Evolutionary conservation across 164 flowering plant genomes (phyloP).

Genomic region (Houttuynia cordata): DNA sequence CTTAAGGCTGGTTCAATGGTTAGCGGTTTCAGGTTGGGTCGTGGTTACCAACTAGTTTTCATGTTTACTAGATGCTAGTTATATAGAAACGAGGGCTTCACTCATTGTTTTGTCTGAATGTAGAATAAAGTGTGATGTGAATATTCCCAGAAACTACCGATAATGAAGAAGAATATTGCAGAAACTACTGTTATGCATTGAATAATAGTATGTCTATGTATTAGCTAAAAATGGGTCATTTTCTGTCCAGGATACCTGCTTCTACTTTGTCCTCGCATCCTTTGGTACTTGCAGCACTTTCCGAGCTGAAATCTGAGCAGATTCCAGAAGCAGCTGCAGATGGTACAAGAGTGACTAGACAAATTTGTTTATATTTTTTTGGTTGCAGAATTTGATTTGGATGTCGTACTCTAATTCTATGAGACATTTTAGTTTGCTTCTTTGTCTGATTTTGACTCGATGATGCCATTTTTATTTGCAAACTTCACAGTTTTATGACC

Average conservation of each 20-base stretch:
- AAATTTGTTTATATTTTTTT: too few relatives aligned
- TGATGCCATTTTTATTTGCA: not conserved
- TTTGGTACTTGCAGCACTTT: constrained; percentile 75
- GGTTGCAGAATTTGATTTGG: not conserved
- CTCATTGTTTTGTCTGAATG: too few relatives aligned
- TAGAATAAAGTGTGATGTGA: too few relatives aligned
- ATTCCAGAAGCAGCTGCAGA: constrained; percentile 90
- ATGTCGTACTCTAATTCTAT: not conserved
- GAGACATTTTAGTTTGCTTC: not conserved
- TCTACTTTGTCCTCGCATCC: constrained; percentile 80
- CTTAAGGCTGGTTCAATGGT: too few relatives aligned
- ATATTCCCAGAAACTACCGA: too few relatives aligned
- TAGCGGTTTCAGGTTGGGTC: too few relatives aligned
- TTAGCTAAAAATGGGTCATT: not conserved
- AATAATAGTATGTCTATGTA: too few relatives aligned
- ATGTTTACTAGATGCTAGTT: too few relatives aligned
- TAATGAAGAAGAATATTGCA: too few relatives aligned
- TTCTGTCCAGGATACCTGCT: constrained; percentile 65
- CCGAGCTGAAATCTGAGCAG: constrained; percentile 66
- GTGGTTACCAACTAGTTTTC: too few relatives aligned
- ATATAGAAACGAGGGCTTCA: too few relatives aligned
- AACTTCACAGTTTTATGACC: not conserved
- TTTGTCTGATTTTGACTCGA: not conserved
- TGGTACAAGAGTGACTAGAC: constrained; percentile 32
- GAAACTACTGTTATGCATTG: too few relatives aligned